A percentile compares a stretch with the other conserved stretches of the same genome.
phyloP scores from a whole-genome alignment of 2,329 filamentous ascomycete species.

The Akanthomyces uredinophilus region DNA sequence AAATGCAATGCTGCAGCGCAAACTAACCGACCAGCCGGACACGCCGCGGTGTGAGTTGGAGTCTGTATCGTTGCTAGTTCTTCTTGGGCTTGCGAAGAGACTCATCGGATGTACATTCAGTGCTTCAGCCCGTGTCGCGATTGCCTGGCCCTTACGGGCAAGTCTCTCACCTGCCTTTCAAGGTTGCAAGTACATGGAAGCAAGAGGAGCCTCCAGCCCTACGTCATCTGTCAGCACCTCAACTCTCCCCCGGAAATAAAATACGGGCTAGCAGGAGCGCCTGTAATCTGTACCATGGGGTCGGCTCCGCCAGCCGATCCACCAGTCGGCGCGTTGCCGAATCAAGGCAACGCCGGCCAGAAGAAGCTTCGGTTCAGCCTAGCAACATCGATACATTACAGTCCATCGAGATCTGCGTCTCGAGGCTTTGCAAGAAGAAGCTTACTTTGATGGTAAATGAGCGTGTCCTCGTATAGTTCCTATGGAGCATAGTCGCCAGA shows the following conservation, averaged over 20 bases:
- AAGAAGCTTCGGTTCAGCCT: background rate
- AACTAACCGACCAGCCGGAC: background rate
- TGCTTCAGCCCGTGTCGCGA: too few relatives aligned
- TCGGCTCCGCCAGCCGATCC: background rate
- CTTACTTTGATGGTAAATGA: background rate
- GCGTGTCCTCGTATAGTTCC: background rate
- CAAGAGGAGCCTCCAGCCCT: background rate
- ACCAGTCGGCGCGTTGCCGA: background rate
- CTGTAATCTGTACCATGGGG: background rate
- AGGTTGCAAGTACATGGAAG: too few relatives aligned
- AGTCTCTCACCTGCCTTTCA: too few relatives aligned
- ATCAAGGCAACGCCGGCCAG: background rate
- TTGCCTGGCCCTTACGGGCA: too few relatives aligned
- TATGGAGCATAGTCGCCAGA: background rate
- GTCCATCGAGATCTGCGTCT: slow-evolving; percentile 3
- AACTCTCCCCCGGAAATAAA: slow-evolving; percentile 5
- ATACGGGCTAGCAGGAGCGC: background rate
- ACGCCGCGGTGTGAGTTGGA: too few relatives aligned
- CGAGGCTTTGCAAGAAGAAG: background rate
- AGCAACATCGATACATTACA: background rate
- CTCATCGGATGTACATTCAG: background rate
- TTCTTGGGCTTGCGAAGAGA: background rate
- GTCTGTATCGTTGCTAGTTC: background rate
- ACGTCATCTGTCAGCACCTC: slow-evolving; percentile 5
- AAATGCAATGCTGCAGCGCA: background rate